Evolutionary conservation across 2,329 filamentous ascomycete species (phyloP), one percentile per base, ranked within the genome.

Genomic region (Tolypocladium guangdongense): DNA sequence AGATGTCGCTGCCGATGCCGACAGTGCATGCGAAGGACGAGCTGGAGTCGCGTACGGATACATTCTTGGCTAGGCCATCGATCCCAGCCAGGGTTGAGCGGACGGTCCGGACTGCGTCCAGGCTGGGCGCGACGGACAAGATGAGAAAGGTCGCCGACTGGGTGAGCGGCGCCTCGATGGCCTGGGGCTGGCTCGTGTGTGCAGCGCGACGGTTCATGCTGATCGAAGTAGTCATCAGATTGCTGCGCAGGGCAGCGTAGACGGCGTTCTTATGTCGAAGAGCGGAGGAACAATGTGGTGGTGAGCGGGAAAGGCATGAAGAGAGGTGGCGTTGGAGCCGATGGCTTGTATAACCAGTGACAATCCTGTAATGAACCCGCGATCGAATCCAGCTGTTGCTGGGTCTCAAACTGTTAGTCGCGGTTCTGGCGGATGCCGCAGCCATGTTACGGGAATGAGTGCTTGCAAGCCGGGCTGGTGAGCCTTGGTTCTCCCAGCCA

Each of bases 121-220:
- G 61, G 1, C 56, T 59, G 18, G 69, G 57, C 6, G 62, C 68
- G 32, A 73, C 66, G 0, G 74, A 66, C 1, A 81, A 61, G 45
- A 81, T 72, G 30, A 81, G 72, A 60, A 82, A 81, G 4, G 76
- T 80, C 11, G 77, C 78, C 2, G 72, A 74, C 30, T 66, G 63
- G 2, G 76, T 79, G n/a, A 81, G 67, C 2, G 76, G 76, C 2
- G 74, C 75, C 50, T 76, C 74, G 51, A 80, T 71, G 2, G 66
- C 61, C 55, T 80, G 77, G 14, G 57, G 22, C 24, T 46, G 43
- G 27, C 43, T 46, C 16, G 24, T 30, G 16, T 37, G 35, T 18
- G 43, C 43, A 27, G 43, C 22, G 4, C 24, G 27, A 27, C 43
- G 43, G 43, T 10, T 18, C 20, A 27, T 46, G 2, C 6, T 18